Evolutionary conservation across 1,284 basidiomycete species (phyloP), one percentile per base, ranked within the genome.

Genomic region (Cryptococcus sp.): DNA sequence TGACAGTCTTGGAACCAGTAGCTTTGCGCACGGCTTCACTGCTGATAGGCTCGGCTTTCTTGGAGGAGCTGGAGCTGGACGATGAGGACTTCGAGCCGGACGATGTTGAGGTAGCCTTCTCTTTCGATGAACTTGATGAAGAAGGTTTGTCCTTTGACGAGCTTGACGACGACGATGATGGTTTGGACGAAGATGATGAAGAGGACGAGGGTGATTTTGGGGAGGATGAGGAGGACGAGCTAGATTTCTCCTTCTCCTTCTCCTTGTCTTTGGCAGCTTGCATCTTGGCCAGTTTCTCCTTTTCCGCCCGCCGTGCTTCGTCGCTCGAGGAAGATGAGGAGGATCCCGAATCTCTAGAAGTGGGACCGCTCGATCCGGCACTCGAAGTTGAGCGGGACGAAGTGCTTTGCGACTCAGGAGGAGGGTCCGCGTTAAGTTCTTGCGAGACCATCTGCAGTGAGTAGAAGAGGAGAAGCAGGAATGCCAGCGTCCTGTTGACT

Each of bases 371-470:
- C 2, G 31, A 35, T 35, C 31, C 31, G 7, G 56, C 31, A 19
- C 41, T 51, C 13, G 61, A 45, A n/a, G 62, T 50, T 1, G 56
- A 51, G 15, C 47, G 22, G 5, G 52, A 49, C 17, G 57, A 45
- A 5, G 38, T 16, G 25, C 61, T 13, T 25, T 27, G 46, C 10
- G 38, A 20, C 8, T 40, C n/a, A 5, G 56, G 35, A 20, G 50
- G 23, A 3, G 41, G 50, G 17, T 48, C 35, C 3, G 57, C 53
- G 48, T 72, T 74, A 22, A 74, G 54, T 44, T 72, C 69, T 55
- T 74, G 69, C 5, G 68, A 67, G 6, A 74, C 60, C 39, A 74
- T 59, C 47, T 72, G 70, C 1, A 74, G 49, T 2, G 66, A 67
- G 53, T 71, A 74, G 50, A 70, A 57, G 1, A 74, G 65, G 3